These are phyloP conservation scores for Piper betle DNA, from an alignment of 164 flowering plant genomes.

Conservation along the genomic window DNA sequence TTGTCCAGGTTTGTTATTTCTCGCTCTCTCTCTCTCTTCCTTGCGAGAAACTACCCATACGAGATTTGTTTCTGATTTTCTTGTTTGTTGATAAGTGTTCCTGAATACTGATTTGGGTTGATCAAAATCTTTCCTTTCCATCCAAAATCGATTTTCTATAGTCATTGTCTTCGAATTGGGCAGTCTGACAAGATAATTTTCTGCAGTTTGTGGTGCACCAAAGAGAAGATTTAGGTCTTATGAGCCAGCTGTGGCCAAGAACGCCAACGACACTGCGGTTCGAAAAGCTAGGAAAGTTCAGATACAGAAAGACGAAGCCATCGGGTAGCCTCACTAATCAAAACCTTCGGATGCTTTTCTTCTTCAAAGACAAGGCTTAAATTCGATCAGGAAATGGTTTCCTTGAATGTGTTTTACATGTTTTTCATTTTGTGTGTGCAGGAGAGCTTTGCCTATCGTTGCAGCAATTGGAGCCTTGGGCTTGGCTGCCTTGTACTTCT, in stretches of 20 bases:
- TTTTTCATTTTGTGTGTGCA: constrained; percentile 15
- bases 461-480: constrained; percentile 53
- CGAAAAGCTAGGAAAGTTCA: constrained; percentile 75
- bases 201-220: constrained; percentile 90
- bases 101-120: no score
- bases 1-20: constrained; percentile 65
- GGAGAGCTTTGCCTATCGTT: constrained; percentile 66
- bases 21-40: no score
- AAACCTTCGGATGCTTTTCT: no score
- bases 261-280: constrained; percentile 46
- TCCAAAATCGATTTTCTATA: no score
- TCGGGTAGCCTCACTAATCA: constrained; percentile 38
- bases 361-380: neutral
- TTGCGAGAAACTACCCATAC: no score
- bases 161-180: no score
- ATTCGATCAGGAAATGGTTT: no score
- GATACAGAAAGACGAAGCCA: constrained; percentile 65
- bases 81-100: no score
- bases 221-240: constrained; percentile 77
- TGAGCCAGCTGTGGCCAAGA: constrained; percentile 41
- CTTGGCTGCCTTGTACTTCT: constrained; percentile 67
- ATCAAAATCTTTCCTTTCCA: no score
- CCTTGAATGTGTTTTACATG: no score
- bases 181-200: neutral
- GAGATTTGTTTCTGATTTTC: no score